These are phyloP conservation scores for Naegleria lovaniensis DNA, from an alignment of 208 protist species.

Conservation along the genomic window DNA sequence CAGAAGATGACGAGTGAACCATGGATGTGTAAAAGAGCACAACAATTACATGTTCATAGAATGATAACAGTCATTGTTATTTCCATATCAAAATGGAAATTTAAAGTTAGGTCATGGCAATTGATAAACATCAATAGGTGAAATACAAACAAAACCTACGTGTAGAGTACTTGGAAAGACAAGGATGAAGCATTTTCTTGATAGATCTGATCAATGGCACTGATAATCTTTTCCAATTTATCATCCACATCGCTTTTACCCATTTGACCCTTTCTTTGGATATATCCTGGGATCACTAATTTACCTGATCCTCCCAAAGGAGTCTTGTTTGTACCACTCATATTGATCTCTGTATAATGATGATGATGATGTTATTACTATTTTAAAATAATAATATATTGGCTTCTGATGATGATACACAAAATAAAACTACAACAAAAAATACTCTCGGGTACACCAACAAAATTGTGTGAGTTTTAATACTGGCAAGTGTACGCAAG, in stretches of 20 bases:
- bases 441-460: no score
- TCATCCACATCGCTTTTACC: not conserved
- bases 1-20: no score
- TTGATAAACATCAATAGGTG: not conserved
- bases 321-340: not conserved
- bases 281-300: constrained; percentile 3
- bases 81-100: not conserved
- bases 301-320: not conserved
- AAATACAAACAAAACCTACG: constrained; percentile 35
- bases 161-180: constrained; percentile 63
- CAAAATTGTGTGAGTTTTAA: no score
- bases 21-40: not conserved
- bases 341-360: not conserved
- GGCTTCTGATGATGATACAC: not conserved
- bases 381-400: not conserved
- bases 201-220: constrained; percentile 57
- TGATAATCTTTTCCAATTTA: constrained; percentile 32
- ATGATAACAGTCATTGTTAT: not conserved
- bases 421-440: not conserved
- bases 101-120: not conserved
- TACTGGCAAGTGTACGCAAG: no score
- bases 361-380: not conserved
- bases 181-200: constrained; percentile 52
- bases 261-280: constrained; percentile 3
- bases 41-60: not conserved